phyloP scores from a whole-genome alignment of 352 stramenopile species.

The Blastocystis sp. region DNA sequence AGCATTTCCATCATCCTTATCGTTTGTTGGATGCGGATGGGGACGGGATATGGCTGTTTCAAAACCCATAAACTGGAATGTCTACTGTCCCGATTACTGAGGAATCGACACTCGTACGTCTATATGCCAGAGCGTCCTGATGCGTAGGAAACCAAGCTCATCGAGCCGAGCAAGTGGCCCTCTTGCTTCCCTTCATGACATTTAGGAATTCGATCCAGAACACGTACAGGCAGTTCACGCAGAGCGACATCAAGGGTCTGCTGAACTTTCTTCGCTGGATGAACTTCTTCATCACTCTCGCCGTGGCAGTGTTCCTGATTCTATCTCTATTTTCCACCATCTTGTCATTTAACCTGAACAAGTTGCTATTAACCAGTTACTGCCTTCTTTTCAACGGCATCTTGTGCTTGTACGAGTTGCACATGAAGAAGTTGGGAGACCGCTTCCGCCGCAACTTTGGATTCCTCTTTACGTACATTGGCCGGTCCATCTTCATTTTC shows the following conservation, averaged over 20 bases:
- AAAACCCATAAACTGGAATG: not conserved
- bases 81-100: not conserved
- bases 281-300: slow-evolving; percentile 22
- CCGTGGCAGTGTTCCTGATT: not conserved
- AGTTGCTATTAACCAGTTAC: slow-evolving; percentile 12
- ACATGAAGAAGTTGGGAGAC: slow-evolving; percentile 33
- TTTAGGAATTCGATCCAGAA: slow-evolving; percentile 24
- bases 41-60: not conserved
- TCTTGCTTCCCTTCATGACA: not conserved
- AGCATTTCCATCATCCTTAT: not conserved
- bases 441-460: slow-evolving; percentile 32
- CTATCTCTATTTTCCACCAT: not conserved
- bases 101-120: slow-evolving; percentile 53
- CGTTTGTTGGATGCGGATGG: not conserved
- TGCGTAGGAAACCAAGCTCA: slow-evolving; percentile 51
- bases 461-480: slow-evolving; percentile 65
- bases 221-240: slow-evolving; percentile 15
- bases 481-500: slow-evolving; percentile 39
- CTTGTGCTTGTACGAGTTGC: slow-evolving; percentile 49
- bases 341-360: slow-evolving; percentile 23
- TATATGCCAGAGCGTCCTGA: not conserved
- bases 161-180: slow-evolving; percentile 3
- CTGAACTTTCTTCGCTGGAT: slow-evolving; percentile 56
- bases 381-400: slow-evolving; percentile 52
- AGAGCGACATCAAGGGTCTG: not conserved